A percentile compares a stretch with the other conserved stretches of the same genome.
Evolutionary conservation across 768 basidiomycete species (phyloP).

Genomic region (Macrocybe gigantea): DNA sequence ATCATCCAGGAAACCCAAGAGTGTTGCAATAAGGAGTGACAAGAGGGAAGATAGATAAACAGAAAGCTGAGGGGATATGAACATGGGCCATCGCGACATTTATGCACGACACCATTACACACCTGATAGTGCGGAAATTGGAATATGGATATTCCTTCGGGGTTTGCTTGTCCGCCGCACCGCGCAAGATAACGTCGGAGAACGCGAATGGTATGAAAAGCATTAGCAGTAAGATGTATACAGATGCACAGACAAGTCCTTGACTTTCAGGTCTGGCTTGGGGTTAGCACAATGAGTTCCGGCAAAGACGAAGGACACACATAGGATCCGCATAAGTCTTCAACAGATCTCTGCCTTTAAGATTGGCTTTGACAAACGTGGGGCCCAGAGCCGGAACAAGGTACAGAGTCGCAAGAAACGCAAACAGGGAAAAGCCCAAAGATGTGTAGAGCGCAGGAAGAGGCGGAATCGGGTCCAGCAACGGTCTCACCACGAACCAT

Average conservation of each 20-base stretch:
- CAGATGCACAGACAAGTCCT: conserved; percentile 83
- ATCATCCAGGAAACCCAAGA: conserved; percentile 95
- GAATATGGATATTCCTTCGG: conserved; percentile 58
- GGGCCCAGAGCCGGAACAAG: conserved; percentile 82
- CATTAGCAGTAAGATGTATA: conserved; percentile 83
- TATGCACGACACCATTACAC: conserved; percentile 12
- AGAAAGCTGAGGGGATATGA: conserved; percentile 50
- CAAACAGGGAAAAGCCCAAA: conserved; percentile 79
- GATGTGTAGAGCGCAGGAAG: conserved; percentile 74
- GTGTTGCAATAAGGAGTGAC: conserved; percentile 87
- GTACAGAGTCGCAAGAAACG: conserved; percentile 69
- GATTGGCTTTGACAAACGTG: conserved; percentile 72
- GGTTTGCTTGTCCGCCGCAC: conserved; percentile 33
- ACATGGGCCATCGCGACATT: background rate
- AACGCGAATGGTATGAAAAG: conserved; percentile 96
- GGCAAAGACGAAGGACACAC: conserved; percentile 31
- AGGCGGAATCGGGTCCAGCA: conserved; percentile 62
- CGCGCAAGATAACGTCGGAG: conserved; percentile 57
- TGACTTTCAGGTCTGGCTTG: conserved; percentile 80
- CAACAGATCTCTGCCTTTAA: conserved; percentile 83
- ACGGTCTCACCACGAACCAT: conserved; percentile 71
- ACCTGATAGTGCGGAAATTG: conserved; percentile 81
- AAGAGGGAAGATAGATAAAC: conserved; percentile 91
- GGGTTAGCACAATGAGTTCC: conserved; percentile 1
- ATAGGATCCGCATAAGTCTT: conserved; percentile 74